phyloP scores from a whole-genome alignment of 2,329 filamentous ascomycete species.

The Epichloe gansuensis region DNA sequence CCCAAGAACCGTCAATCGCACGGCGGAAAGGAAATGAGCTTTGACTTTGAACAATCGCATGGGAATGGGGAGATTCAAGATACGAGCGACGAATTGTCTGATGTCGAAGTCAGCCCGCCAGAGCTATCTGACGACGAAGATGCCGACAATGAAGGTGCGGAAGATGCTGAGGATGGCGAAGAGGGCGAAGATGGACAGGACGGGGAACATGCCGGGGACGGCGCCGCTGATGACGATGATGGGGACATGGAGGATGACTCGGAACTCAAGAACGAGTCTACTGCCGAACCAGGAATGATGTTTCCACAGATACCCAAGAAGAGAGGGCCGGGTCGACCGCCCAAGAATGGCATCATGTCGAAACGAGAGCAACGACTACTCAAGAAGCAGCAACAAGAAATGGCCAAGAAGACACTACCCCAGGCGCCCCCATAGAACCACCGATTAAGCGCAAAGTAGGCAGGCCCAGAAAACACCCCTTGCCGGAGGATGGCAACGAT shows the following conservation, averaged over 20 bases:
- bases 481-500: conserved; percentile 42
- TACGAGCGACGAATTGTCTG: conserved; percentile 41
- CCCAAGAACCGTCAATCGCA: conserved; percentile 38
- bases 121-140: conserved; percentile 29
- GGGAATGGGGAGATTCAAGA: conserved; percentile 44
- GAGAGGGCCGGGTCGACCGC: conserved; percentile 67
- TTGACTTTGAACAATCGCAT: conserved; percentile 55
- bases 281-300: conserved; percentile 22
- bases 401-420: conserved; percentile 38
- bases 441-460: conserved; percentile 53
- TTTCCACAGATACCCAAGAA: conserved; percentile 45
- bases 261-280: conserved; percentile 17
- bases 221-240: conserved; percentile 5
- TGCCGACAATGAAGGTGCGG: conserved; percentile 16
- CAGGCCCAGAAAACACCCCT: conserved; percentile 50
- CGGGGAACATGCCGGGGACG: conserved; percentile 1
- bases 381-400: conserved; percentile 41
- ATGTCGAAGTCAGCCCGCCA: conserved; percentile 28
- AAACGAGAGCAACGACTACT: conserved; percentile 58
- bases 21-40: conserved; percentile 59
- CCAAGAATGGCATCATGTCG: conserved; percentile 75
- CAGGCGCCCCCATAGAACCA: conserved; percentile 35
- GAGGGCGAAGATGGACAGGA: conserved; percentile 12
- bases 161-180: conserved; percentile 13
- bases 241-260: conserved; percentile 10